These are phyloP conservation scores for Olyra latifolia DNA, from an alignment of 176 grass and related monocot species.

Conservation along the genomic window DNA sequence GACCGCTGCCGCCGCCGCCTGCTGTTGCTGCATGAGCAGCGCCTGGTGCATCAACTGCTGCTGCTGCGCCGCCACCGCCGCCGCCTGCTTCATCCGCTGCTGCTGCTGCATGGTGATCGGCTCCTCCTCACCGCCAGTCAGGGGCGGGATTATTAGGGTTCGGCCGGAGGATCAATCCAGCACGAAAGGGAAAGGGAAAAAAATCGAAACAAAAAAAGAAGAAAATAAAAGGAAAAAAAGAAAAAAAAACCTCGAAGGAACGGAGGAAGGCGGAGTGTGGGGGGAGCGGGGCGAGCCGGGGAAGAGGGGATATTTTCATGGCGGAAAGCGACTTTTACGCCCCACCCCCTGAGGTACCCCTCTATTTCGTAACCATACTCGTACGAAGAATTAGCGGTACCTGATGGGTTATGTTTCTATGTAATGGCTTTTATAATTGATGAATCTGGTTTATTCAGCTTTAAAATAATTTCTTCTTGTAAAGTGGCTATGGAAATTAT, in stretches of 20 bases:
- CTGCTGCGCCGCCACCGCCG: conserved; percentile 50
- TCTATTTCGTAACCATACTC: rapidly evolving
- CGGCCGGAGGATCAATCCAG: conserved; percentile 20
- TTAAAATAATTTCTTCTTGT: no score
- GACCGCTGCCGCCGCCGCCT: conserved; percentile 15
- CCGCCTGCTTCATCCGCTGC: conserved; percentile 70
- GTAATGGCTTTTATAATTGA: no score
- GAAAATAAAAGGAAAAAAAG: neutral
- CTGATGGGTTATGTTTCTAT: no score
- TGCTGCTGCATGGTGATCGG: conserved; percentile 60
- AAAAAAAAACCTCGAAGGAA: conserved; percentile 47
- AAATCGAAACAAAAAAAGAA: conserved; percentile 35
- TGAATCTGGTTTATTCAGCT: no score
- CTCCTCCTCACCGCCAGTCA: conserved; percentile 34
- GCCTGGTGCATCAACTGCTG: conserved; percentile 83
- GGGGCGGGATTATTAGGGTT: conserved; percentile 57
- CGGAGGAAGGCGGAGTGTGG: neutral
- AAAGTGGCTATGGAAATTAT: no score
- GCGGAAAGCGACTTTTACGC: neutral
- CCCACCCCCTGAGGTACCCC: rapidly evolving
- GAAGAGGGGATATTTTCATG: conserved; percentile 43
- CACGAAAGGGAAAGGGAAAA: neutral
- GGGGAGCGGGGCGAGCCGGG: neutral
- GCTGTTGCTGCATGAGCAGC: conserved; percentile 71
- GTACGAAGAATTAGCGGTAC: neutral